Evolutionary conservation across 345 rosid genomes (phyloP).

Genomic region (Capsella bursapastoris): DNA sequence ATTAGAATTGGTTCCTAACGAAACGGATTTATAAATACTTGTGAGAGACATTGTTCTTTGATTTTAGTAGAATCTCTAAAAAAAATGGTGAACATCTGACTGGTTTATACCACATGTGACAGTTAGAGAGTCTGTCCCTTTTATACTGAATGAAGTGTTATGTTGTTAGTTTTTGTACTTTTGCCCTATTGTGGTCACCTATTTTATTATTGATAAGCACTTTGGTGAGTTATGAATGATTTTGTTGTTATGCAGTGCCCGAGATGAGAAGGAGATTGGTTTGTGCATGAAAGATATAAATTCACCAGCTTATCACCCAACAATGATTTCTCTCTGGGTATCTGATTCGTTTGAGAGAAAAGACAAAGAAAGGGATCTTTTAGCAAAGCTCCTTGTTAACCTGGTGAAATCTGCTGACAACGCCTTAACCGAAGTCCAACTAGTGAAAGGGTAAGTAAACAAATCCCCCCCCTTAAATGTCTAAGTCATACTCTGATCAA

Average conservation of each 20-base stretch:
- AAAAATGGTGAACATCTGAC: constrained; percentile 8
- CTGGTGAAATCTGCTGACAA: constrained; percentile 61
- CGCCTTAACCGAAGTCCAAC: constrained; percentile 55
- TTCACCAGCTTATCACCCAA: constrained; percentile 76
- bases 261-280: constrained; percentile 86
- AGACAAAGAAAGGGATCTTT: constrained; percentile 81
- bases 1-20: constrained; percentile 1
- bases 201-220: not conserved
- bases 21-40: not conserved
- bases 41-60: constrained; percentile 17
- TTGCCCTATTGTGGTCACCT: not conserved
- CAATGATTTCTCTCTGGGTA: constrained; percentile 92
- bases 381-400: constrained; percentile 78
- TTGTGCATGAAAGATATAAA: constrained; percentile 85
- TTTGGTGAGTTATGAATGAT: constrained; percentile 16
- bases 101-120: constrained; percentile 8
- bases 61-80: not conserved
- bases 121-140: not conserved
- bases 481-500: not conserved
- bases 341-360: constrained; percentile 95
- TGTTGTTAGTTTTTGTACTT: constrained; percentile 1
- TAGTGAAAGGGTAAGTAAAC: constrained; percentile 71
- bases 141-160: not conserved
- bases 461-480: not conserved
- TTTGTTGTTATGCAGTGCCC: constrained; percentile 61